Evolutionary conservation across 1,139 yeast species (phyloP), one percentile per base, ranked within the genome.

Genomic region (Taphrina populina): DNA sequence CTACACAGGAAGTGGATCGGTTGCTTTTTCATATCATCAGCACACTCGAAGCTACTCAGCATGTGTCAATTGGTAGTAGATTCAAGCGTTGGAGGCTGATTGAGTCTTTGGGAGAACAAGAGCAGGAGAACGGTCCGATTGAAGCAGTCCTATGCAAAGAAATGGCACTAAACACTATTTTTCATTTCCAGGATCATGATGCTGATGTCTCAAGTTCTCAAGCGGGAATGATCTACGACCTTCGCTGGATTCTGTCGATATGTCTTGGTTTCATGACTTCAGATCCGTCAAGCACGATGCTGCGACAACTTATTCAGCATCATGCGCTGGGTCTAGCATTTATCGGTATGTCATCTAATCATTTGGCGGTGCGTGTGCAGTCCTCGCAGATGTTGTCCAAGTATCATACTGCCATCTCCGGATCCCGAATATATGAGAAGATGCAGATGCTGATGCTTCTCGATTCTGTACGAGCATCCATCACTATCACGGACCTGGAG

Each of bases 201-300:
- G 32, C 37, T 5, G 37, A 11, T 13, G 54, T 8, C 13, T 34
- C 13, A 24, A 8, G 33, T 7, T 23, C 13, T 17, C 33, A 6
- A 2, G 8, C 34, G 33, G 32, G 15, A 7, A 27, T 17, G 24
- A 43, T 59, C 6, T 62, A 62, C 33, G 62, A 62, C 29, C 57
- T 62, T 4, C 51, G 47, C n/a, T 59, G 53, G 32, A 33, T 54
- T 30, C 34, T 62, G 26, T 60, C 64, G n/a, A 44, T 55, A 15
- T 33, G 62, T 24, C 39, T 52, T 10, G 47, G 47, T 20, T 58
- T 20, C 41, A n/a, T 46, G 35, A n/a, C 33, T 27, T 35, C 35
- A 5, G 46, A 53, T 39, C 36, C 47, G 29, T 44, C 53, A 29
- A 19, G 35, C 29, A 32, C 39, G 26, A 29, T 47, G 55, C 29